phyloP scores from a whole-genome alignment of 2,329 filamentous ascomycete genomes.

The Pestalotiopsis sp. region DNA sequence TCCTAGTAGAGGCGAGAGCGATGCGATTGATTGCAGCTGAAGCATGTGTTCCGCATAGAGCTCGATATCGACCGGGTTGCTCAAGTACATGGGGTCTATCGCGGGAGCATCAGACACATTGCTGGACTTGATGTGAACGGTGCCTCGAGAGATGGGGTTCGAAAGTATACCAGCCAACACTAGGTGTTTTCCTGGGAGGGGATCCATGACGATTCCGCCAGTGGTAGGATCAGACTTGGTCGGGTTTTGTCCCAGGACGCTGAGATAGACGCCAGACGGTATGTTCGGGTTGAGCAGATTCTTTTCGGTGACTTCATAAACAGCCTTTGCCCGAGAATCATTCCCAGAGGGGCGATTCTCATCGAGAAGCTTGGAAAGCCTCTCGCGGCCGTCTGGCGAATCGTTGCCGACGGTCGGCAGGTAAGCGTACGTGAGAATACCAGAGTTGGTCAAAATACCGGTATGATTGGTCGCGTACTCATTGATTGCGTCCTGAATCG shows the following conservation, averaged over 20 bases:
- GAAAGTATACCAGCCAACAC: neutral
- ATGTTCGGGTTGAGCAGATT: too few species aligned
- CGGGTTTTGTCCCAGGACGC: too few species aligned
- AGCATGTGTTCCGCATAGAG: neutral
- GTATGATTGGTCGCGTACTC: neutral
- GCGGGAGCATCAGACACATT: neutral
- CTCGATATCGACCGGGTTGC: neutral
- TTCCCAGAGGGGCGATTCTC: too few species aligned
- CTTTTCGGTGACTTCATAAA: too few species aligned
- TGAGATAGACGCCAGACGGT: too few species aligned
- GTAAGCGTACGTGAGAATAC: neutral
- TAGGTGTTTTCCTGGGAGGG: too few species aligned
- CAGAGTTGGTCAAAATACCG: neutral
- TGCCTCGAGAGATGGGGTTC: neutral
- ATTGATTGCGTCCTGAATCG: neutral
- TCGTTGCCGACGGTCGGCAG: neutral
- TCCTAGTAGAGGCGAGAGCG: neutral
- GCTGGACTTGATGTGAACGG: neutral
- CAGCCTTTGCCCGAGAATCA: too few species aligned
- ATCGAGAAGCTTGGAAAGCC: too few species aligned
- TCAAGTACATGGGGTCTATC: neutral
- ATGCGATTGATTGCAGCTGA: neutral
- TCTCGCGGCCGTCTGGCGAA: too few species aligned
- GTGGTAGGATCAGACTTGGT: too few species aligned
- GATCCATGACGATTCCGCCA: too few species aligned